Base-by-base conservation (phyloP, 2,329 filamentous ascomycete genomes). In the Paraphaeosphaeria sporulosa region DNA sequence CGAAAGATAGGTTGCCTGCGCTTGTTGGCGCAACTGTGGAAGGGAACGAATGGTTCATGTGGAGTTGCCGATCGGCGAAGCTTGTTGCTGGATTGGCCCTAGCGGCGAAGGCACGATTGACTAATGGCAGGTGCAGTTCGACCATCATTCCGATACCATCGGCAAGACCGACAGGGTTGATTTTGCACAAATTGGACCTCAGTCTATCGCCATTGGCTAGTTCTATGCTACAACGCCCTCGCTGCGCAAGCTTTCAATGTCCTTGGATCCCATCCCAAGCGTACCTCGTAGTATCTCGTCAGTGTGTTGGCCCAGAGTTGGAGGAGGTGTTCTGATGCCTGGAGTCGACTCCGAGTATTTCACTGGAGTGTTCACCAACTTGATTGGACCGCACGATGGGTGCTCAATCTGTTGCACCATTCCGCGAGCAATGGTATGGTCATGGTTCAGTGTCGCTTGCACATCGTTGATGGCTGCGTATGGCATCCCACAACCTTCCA, bases 401-500 rank as follows among this genome's bases (percentile, higher is more conserved):
- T 99, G 95, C 0, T 97, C 87, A 47, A 97, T 83, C 73, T 97
- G 90, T 15, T 92, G 87, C 1, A 99, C 90, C 95, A 99, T 99
- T 61, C 89, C 86, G 59, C 95, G 86, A 23, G 94, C 94, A 57
- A 82, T 79, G 0, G 88, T 93, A 78, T 99, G 95, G 63, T 90
- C 86, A 74, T 97, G 93, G 62, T 90, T 89, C 55, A 99, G 81
- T 0, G 95, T 92, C 21, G 84, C 86, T 76, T 95, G 90, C 8
- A 99, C 88, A 73, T 99, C 94, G 73, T 98, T 99, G 68, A 99
- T 91, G 1, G 94, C 93, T 0, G 94, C 91, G 71, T 95, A 99
- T 0, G 95, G 95, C 89, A 99, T 89, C 5, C 95, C 95, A 60
- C 87, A 91, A n/a, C 92, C 93, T 71, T 97, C 93, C 47, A 97